Evolutionary conservation across 768 basidiomycete genomes (phyloP).

Genomic region (Phanerodontia chrysosporium): DNA sequence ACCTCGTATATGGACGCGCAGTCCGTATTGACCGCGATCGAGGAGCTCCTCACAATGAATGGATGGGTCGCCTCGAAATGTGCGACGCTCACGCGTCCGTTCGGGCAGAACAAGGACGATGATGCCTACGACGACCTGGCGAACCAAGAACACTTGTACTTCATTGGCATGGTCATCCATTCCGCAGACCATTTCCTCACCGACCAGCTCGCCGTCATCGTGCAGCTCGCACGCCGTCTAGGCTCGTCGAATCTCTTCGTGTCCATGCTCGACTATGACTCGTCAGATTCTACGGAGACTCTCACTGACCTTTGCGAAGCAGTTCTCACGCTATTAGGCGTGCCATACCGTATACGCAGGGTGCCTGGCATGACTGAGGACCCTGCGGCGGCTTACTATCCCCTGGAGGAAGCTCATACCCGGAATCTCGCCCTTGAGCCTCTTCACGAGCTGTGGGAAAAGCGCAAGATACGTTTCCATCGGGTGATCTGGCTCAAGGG

Average conservation of each 20-base stretch:
- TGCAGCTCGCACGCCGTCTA: slow-evolving; percentile 88
- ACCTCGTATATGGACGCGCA: slow-evolving; percentile 90
- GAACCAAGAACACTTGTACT: slow-evolving; percentile 82
- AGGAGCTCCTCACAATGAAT: slow-evolving; percentile 91
- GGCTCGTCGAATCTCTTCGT: slow-evolving; percentile 91
- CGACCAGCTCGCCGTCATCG: slow-evolving; percentile 96
- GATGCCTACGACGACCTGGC: slow-evolving; percentile 88
- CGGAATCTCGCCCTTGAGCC: slow-evolving; percentile 92
- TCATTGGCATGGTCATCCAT: slow-evolving; percentile 91
- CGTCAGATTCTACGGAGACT: slow-evolving; percentile 91
- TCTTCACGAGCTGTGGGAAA: slow-evolving; percentile 72
- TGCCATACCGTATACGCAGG: slow-evolving; percentile 89
- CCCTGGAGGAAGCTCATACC: slow-evolving; percentile 90
- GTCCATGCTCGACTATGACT: slow-evolving; percentile 96
- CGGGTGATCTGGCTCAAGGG: slow-evolving; percentile 98
- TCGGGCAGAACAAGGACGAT: slow-evolving; percentile 84
- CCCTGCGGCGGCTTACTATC: slow-evolving; percentile 87
- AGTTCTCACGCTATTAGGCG: slow-evolving; percentile 86
- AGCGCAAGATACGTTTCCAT: slow-evolving; percentile 77
- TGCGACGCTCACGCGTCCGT: slow-evolving; percentile 90
- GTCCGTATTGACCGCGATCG: slow-evolving; percentile 83
- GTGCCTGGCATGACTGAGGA: slow-evolving; percentile 92
- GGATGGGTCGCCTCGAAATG: slow-evolving; percentile 98
- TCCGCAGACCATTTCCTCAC: slow-evolving; percentile 99
- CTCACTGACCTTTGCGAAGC: slow-evolving; percentile 93